A percentile compares a stretch with the other conserved stretches of the same genome.
phyloP scores from a whole-genome alignment of 257 asterid species.

The Linaria vulgaris region DNA sequence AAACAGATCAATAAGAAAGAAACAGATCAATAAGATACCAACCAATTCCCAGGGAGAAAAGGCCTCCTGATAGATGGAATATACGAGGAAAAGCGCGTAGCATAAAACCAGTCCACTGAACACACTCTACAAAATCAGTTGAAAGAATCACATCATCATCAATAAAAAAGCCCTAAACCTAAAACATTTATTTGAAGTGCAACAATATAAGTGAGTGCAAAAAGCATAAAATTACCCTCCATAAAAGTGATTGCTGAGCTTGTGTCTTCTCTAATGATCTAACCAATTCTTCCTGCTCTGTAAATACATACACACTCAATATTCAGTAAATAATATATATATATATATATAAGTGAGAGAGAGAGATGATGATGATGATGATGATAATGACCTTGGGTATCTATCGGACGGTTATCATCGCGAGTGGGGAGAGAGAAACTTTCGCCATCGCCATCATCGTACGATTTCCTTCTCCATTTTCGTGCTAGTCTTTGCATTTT shows the following conservation, averaged over 20 bases:
- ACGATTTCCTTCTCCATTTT: conserved; percentile 54
- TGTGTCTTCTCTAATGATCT: conserved; percentile 71
- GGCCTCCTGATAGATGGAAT: conserved; percentile 75
- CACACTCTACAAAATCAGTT: conserved; percentile 45
- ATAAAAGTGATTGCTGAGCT: conserved; percentile 68
- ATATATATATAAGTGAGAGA: no score
- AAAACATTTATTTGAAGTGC: not conserved
- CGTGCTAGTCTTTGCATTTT: conserved; percentile 59
- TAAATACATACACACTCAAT: conserved; percentile 19
- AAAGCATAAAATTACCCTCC: conserved; percentile 52
- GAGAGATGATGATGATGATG: not conserved
- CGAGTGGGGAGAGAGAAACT: conserved; percentile 71
- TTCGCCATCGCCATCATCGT: conserved; percentile 36
- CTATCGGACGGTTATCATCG: conserved; percentile 73
- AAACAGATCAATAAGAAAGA: not conserved
- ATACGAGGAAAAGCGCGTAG: conserved; percentile 60
- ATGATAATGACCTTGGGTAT: conserved; percentile 48
- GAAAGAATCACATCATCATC: not conserved
- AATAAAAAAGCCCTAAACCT: conserved; percentile 3
- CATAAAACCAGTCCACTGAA: conserved; percentile 64
- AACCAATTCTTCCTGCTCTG: conserved; percentile 91
- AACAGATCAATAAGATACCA: no score
- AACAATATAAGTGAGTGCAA: not conserved
- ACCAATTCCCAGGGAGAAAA: conserved; percentile 90
- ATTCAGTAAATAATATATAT: conserved; percentile 11